Evolutionary conservation across 2,329 filamentous ascomycete genomes (phyloP), one percentile per base, ranked within the genome.

Genomic region (Westerdykella sp.): DNA sequence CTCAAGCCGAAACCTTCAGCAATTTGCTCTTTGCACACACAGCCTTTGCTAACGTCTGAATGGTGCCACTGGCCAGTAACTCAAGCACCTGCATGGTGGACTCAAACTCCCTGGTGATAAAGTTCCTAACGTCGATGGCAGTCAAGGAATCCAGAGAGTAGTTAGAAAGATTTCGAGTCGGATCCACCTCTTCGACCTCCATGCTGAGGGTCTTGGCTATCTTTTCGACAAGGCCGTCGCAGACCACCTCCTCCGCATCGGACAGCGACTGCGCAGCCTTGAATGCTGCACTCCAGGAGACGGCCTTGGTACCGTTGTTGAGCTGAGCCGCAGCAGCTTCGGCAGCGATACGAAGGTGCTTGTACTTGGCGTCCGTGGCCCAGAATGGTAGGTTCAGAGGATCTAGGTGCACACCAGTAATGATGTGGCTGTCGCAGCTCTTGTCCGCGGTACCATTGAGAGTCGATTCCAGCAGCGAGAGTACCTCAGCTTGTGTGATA

Each of bases 81-180:
- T 80, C 76, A 46, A 80, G 57, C 0, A 80, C 75, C 59, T 79
- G 75, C 54, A 79, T 52, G 42, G 73, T 75, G 1, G 71, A 69
- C 55, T 75, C 67, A 48, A 75, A 68, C 53, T 53, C 52, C n/a
- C 59, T 49, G 4, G 54, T 59, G 25, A 63, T 63, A 43, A 59
- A 62, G 34, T 62, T 62, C 2, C 60, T 42, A 13, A 63, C 55
- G 16, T 63, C 60, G 36, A 63, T 58, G n/a, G 60, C 60, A 10
- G 55, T 60, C 35, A 62, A 37, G 3, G 49, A 55, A 30, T 62
- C 59, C n/a, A 63, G 42, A 5, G 55, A 45, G 37, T 59, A 62
- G 25, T 54, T 48, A 15, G 47, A 51, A 16, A 63, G 32, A 11
- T 47, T 46, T 25, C 53, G 44, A 9, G 50, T 56, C 0, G 48